Evolutionary conservation across 2,329 filamentous ascomycete genomes (phyloP).

Genomic region (Hirsutella rhossiliensis): DNA sequence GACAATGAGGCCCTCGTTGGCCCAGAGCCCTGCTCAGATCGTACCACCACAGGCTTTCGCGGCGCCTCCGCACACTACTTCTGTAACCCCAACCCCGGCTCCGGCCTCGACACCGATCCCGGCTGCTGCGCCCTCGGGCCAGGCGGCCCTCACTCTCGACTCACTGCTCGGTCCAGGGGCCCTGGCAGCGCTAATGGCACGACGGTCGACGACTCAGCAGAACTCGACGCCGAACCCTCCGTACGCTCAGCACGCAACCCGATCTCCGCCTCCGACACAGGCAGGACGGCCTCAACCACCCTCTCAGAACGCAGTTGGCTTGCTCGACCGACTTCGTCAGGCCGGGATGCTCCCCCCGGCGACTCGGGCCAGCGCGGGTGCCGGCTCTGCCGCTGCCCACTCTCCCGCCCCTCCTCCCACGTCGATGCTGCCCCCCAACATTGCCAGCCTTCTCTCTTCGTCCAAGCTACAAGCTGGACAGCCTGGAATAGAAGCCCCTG

Average conservation of each 20-base stretch:
- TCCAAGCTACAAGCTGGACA: slow-evolving; percentile 13
- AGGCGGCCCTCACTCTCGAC: slow-evolving; percentile 38
- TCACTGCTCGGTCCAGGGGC: slow-evolving; percentile 47
- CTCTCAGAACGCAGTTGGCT: slow-evolving; percentile 37
- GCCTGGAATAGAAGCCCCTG: not conserved
- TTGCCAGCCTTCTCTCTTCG: slow-evolving; percentile 23
- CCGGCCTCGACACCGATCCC: slow-evolving; percentile 15
- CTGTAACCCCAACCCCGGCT: slow-evolving; percentile 19
- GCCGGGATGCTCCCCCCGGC: slow-evolving; percentile 50
- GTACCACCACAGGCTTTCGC: slow-evolving; percentile 18
- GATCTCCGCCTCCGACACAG: slow-evolving; percentile 35
- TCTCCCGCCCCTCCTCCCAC: slow-evolving; percentile 12
- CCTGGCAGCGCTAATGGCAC: slow-evolving; percentile 45
- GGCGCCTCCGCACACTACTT: slow-evolving; percentile 18
- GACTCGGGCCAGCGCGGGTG: slow-evolving; percentile 24
- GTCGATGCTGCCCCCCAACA: slow-evolving; percentile 20
- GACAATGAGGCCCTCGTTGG: slow-evolving; percentile 41
- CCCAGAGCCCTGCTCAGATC: slow-evolving; percentile 27
- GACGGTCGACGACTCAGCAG: slow-evolving; percentile 38
- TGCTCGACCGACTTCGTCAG: slow-evolving; percentile 56
- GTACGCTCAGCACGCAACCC: slow-evolving; percentile 27
- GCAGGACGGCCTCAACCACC: slow-evolving; percentile 21
- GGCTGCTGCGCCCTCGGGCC: slow-evolving; percentile 18
- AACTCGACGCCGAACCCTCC: slow-evolving; percentile 26
- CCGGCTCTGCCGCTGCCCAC: slow-evolving; percentile 17